These are phyloP conservation scores for Sicyos edulis DNA, from an alignment of 306 rosid species.

Conservation along the genomic window DNA sequence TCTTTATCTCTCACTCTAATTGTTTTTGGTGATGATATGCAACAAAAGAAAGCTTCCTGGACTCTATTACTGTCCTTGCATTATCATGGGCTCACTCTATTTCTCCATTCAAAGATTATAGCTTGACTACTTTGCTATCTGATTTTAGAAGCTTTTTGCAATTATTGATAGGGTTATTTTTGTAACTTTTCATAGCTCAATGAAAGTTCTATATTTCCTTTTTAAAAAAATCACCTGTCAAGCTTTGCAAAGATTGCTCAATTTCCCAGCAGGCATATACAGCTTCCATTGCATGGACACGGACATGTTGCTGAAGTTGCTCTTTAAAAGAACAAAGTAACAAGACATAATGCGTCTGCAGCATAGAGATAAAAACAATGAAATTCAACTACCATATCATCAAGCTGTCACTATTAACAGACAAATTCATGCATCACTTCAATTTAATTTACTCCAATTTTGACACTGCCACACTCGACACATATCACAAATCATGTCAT, in stretches of 20 bases:
- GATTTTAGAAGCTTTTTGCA: too few species aligned
- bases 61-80: too few species aligned
- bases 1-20: background rate
- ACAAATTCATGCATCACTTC: background rate
- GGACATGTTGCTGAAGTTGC: constrained; percentile 94
- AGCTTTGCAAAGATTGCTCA: constrained; percentile 86
- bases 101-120: too few species aligned
- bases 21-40: too few species aligned
- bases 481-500: background rate
- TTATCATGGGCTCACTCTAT: too few species aligned
- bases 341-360: constrained; percentile 91
- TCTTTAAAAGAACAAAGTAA: constrained; percentile 97
- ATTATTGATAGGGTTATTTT: too few species aligned
- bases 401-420: background rate
- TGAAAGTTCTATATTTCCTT: too few species aligned
- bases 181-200: too few species aligned
- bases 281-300: constrained; percentile 99
- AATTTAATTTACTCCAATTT: background rate
- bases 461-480: background rate
- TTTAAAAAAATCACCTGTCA: constrained; percentile 56
- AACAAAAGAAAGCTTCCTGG: too few species aligned
- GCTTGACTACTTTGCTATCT: too few species aligned
- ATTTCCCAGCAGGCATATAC: constrained; percentile 99
- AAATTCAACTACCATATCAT: background rate
- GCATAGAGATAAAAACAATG: constrained; percentile 17